Base-by-base conservation (phyloP, 768 basidiomycete species). In the Boletus sp. region DNA sequence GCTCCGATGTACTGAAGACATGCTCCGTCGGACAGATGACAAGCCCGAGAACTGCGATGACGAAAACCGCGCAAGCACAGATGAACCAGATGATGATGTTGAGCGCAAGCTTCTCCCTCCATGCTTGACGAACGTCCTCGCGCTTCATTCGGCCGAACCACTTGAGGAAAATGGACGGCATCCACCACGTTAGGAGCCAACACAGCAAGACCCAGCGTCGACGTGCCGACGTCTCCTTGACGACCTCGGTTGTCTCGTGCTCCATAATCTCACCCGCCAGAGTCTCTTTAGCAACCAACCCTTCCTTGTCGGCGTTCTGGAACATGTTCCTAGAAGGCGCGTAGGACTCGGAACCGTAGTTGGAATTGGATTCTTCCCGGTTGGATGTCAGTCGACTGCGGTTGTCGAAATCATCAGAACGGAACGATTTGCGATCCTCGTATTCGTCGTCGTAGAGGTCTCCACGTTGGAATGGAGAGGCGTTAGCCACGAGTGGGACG, bases 311-410 rank as follows among this genome's bases (percentile, higher is more conserved):
- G 2, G 84, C 80, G 58, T 85, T 86, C 61, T 90, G 87, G 82
- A 98, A 97, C 95, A 97, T 98, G 64, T 97, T 97, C 33, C 92
- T 76, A 0, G 92, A 94, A 0, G 95, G 95, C 0, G 94, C 95
- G 64, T 97, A 98, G 0, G 90, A 90, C 68, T 97, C 94, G 4
- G 91, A 91, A 4, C 94, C 94, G 62, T 90, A 87, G 66, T 91
- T 89, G 0, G 91, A 93, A 46, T 79, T 79, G 0, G 86, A 81
- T 44, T 94, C 92, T 57, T 90, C 90, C 30, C 86, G 82, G 59
- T 89, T 82, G 53, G 85, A 88, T 0, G 90, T 92, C 51, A 89
- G 81, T 52, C 87, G 80, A 65, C 87, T 93, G 7, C 86, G 84
- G 8, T 83, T 85, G 63, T 94, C 93, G 59, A 83, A 92, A 54